These are phyloP conservation scores for Guyanaporus albipodus DNA, from an alignment of 768 basidiomycete genomes.

Conservation along the genomic window DNA sequence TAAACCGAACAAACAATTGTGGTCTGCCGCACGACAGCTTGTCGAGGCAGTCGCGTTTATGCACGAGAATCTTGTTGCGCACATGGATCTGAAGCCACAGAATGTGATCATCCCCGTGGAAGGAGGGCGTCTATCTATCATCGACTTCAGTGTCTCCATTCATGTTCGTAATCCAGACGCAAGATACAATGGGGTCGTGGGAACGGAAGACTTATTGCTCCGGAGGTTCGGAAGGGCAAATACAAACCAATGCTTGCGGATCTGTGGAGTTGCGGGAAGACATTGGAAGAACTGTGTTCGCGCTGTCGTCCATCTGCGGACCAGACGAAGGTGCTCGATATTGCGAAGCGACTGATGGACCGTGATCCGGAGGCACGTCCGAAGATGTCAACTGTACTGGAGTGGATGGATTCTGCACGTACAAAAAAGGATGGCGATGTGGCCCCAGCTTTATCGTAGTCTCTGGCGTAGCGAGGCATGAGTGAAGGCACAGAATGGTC, in stretches of 20 bases:
- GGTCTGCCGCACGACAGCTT: not conserved
- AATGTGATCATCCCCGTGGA: not conserved
- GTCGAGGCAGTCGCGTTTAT: conserved; percentile 5
- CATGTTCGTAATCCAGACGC: not conserved
- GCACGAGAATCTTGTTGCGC: conserved; percentile 15
- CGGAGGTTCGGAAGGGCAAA: not conserved
- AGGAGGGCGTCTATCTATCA: not conserved
- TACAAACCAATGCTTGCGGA: conserved; percentile 3
- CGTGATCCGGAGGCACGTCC: not conserved
- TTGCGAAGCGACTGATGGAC: not conserved
- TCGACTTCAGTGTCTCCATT: not conserved
- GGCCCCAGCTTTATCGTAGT: no score
- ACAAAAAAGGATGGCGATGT: no score
- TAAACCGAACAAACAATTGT: not conserved
- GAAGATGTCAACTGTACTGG: not conserved
- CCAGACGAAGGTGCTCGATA: not conserved
- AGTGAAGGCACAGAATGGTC: no score
- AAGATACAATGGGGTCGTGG: not conserved
- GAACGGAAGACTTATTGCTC: not conserved
- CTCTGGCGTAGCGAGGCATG: no score
- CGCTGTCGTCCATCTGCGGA: not conserved
- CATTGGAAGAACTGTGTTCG: not conserved
- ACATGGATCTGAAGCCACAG: conserved; percentile 14
- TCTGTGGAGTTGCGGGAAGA: conserved; percentile 3
- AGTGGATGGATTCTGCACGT: no score